Evolutionary conservation across 768 basidiomycete genomes (phyloP).

Genomic region (Pisolithus microcarpus): DNA sequence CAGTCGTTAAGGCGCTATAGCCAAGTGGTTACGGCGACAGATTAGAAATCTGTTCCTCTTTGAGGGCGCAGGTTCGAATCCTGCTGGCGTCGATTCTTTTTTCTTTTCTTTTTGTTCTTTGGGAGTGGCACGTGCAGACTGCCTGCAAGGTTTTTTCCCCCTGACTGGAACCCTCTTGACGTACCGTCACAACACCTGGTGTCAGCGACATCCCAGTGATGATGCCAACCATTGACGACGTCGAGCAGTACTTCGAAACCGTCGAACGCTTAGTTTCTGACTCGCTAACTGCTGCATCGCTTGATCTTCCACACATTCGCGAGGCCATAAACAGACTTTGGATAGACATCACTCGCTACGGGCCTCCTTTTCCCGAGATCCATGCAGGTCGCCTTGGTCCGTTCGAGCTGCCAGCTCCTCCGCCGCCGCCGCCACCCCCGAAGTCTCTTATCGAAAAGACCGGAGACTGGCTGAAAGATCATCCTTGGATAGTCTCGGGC

Average conservation of each 20-base stretch:
- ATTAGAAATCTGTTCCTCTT: conserved; percentile 71
- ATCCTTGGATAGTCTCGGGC: conserved; percentile 57
- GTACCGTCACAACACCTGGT: not conserved
- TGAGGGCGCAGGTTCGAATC: conserved; percentile 66
- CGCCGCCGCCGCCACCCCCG: conserved; percentile 50
- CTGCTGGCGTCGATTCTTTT: conserved; percentile 48
- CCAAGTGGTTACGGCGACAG: conserved; percentile 77
- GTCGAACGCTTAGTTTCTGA: conserved; percentile 56
- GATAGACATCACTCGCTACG: conserved; percentile 76
- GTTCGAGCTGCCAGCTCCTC: conserved; percentile 63
- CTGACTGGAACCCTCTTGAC: not conserved
- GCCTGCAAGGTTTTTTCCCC: not conserved
- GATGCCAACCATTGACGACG: conserved; percentile 48
- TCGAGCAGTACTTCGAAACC: conserved; percentile 64
- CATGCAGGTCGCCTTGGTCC: conserved; percentile 59
- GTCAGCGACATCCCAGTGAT: conserved; percentile 8
- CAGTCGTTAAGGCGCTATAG: conserved; percentile 49
- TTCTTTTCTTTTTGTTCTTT: conserved; percentile 3
- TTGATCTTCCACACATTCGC: conserved; percentile 56
- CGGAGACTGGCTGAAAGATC: conserved; percentile 43
- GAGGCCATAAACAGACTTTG: conserved; percentile 65
- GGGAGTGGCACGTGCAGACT: not conserved
- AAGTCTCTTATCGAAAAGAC: conserved; percentile 40
- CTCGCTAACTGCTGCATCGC: conserved; percentile 48
- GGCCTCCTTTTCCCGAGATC: conserved; percentile 54